Conservation (phyloP, 495 filamentous ascomycete genomes). For the Aspergillus panamensis region DNA sequence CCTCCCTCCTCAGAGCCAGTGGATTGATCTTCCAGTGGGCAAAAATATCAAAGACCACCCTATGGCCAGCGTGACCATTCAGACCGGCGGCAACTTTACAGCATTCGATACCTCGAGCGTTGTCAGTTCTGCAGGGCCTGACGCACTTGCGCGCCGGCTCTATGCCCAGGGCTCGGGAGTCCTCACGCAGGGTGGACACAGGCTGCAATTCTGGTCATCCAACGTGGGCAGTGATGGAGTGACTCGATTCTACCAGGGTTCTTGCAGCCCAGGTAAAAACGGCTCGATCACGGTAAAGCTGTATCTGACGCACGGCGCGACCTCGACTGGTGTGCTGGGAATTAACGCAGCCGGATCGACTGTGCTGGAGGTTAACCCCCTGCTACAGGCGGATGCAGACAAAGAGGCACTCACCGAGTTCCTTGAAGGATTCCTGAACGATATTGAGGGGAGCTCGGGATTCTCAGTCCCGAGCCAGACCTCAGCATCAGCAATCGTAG, state of each 20-base stretch:
- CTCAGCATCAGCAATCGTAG: slow-evolving; percentile 44
- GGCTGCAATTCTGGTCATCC: slow-evolving; percentile 37
- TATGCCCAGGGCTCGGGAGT: slow-evolving; percentile 56
- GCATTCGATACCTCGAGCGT: slow-evolving; percentile 64
- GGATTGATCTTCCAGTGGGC: slow-evolving; percentile 70
- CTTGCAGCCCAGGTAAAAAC: slow-evolving; percentile 18
- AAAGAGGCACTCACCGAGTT: slow-evolving; percentile 15
- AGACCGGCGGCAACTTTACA: slow-evolving; percentile 55
- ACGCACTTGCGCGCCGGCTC: slow-evolving; percentile 30
- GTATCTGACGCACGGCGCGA: slow-evolving; percentile 40
- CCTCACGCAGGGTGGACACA: slow-evolving; percentile 61
- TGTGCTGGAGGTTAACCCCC: slow-evolving; percentile 46
- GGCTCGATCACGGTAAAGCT: slow-evolving; percentile 31
- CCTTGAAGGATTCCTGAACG: slow-evolving; percentile 44
- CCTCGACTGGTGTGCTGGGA: slow-evolving; percentile 52
- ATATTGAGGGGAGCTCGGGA: slow-evolving; percentile 50
- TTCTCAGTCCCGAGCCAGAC: slow-evolving; percentile 49
- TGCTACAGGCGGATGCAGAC: slow-evolving; percentile 22
- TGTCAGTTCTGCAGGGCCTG: slow-evolving; percentile 38
- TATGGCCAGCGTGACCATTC: slow-evolving; percentile 59
- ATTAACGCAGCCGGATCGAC: slow-evolving; percentile 54
- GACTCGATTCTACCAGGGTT: slow-evolving; percentile 26
- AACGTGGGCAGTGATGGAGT: slow-evolving; percentile 18
- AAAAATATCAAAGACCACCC: slow-evolving; percentile 67
- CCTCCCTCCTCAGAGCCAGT: slow-evolving; percentile 49